Percentiles rank a stretch among this genome's conserved stretches.
Evolutionary conservation across 2,329 filamentous ascomycete genomes (phyloP).

Genomic region (Botryotinia globosa): DNA sequence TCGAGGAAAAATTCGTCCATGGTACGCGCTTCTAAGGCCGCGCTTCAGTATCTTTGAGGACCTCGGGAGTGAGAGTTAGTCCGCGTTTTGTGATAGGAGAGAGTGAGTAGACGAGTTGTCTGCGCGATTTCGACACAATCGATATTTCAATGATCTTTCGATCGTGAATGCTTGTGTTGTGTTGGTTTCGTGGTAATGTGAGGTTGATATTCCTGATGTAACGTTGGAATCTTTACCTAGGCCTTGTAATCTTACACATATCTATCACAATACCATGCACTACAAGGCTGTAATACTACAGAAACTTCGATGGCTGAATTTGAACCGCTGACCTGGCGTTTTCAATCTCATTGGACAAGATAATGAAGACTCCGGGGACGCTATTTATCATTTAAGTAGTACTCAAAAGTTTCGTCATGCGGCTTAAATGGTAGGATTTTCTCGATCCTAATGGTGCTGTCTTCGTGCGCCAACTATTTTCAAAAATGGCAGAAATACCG

Average conservation of each 20-base stretch:
- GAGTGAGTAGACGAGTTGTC: background rate
- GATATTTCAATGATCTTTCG: background rate
- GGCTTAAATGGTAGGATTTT: background rate
- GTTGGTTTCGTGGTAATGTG: background rate
- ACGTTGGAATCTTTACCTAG: background rate
- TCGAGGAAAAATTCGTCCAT: background rate
- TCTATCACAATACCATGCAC: no score
- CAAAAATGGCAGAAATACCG: background rate
- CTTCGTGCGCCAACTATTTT: background rate
- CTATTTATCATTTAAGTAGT: background rate
- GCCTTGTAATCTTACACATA: no score
- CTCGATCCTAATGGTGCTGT: background rate
- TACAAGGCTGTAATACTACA: no score
- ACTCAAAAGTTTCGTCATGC: background rate
- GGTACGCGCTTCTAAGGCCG: no score
- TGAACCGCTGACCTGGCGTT: background rate
- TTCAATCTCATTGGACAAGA: background rate
- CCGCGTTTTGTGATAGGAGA: background rate
- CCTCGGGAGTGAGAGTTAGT: background rate
- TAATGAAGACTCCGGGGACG: background rate
- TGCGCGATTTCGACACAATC: background rate
- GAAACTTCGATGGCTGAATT: background rate
- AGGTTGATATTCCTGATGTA: background rate
- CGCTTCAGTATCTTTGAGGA: background rate
- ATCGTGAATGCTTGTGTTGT: background rate